Evolutionary conservation across 352 stramenopile species (phyloP).

Genomic region (Phytophthora constricta): DNA sequence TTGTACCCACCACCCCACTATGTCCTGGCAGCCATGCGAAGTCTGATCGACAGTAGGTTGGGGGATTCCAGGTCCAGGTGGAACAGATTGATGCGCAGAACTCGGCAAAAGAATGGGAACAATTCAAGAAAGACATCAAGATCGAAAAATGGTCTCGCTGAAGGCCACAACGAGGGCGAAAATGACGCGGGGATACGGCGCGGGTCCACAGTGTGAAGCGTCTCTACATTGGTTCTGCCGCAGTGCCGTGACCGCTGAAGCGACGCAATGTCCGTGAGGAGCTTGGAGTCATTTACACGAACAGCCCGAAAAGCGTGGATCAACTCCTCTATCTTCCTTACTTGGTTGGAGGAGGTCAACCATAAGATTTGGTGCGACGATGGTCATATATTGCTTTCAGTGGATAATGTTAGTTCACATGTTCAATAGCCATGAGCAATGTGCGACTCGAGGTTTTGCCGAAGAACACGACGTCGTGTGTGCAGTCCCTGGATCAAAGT

Average conservation of each 20-base stretch:
- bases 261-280: not conserved
- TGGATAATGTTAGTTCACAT: slow-evolving; percentile 5
- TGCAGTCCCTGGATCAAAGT: slow-evolving; percentile 4
- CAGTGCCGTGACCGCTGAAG: not conserved
- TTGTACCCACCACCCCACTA: too few relatives aligned
- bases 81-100: too few relatives aligned
- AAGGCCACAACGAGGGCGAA: too few relatives aligned
- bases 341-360: not conserved
- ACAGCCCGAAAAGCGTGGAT: not conserved
- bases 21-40: too few relatives aligned
- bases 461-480: slow-evolving; percentile 2
- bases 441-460: slow-evolving; percentile 1
- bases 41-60: too few relatives aligned
- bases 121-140: too few relatives aligned
- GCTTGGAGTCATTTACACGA: slow-evolving; percentile 1
- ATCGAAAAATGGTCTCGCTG: too few relatives aligned
- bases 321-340: not conserved
- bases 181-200: too few relatives aligned
- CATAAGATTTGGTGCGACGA: not conserved
- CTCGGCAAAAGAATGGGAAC: too few relatives aligned
- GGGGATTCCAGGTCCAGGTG: too few relatives aligned
- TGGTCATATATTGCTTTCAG: not conserved
- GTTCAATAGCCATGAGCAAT: not conserved
- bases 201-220: too few relatives aligned
- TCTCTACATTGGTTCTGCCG: slow-evolving; percentile 3